These are phyloP conservation scores for Scenedesmus sp. DNA, from an alignment of 163 green algal genomes.

Conservation along the genomic window DNA sequence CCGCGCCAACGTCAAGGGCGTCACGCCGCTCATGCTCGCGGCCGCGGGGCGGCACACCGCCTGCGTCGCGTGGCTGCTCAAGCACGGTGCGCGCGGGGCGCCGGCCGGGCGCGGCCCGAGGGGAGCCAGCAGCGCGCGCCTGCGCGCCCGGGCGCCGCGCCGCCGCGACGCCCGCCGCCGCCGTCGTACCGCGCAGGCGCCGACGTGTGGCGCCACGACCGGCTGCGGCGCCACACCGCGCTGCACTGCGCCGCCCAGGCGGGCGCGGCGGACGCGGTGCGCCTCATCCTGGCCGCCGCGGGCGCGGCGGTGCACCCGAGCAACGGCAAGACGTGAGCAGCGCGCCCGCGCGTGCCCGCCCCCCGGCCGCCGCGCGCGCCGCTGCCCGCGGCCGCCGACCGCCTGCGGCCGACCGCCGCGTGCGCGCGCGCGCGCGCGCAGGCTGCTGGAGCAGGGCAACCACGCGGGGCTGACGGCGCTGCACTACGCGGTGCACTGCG, in stretches of 20 bases:
- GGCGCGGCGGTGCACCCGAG: not conserved
- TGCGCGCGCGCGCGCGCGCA: not conserved
- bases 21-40: slow-evolving; percentile 53
- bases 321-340: slow-evolving; percentile 9
- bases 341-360: too few relatives aligned
- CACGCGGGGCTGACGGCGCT: slow-evolving; percentile 44
- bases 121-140: not conserved
- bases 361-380: not conserved
- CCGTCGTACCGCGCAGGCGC: too few relatives aligned
- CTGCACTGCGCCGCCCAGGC: slow-evolving; percentile 39
- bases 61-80: slow-evolving; percentile 45
- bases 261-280: slow-evolving; percentile 18
- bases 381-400: not conserved
- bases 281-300: slow-evolving; percentile 19
- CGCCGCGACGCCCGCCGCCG: too few relatives aligned
- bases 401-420: not conserved
- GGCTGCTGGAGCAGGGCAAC: slow-evolving; percentile 40
- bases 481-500: slow-evolving; percentile 41
- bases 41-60: slow-evolving; percentile 24
- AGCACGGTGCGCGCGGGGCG: slow-evolving; percentile 28
- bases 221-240: slow-evolving; percentile 33
- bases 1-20: slow-evolving; percentile 41
- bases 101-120: not conserved
- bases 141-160: too few relatives aligned
- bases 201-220: slow-evolving; percentile 31